Base-by-base conservation (phyloP, 2,329 filamentous ascomycete species). In the Curvularia eragrostidis region DNA sequence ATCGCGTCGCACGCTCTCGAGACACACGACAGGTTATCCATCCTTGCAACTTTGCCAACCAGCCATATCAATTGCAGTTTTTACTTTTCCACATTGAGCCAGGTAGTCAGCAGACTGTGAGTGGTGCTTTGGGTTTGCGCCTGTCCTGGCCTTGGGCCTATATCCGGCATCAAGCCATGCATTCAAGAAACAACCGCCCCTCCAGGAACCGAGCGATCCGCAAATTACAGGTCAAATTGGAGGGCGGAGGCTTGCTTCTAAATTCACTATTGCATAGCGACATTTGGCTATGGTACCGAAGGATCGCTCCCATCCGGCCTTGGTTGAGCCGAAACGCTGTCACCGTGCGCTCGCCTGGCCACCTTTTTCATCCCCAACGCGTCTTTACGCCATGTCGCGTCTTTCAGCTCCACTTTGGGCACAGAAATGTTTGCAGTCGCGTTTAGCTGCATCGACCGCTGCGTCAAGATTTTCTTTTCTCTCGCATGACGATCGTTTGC, bases 301-400 rank as follows among this genome's bases (percentile, higher is more conserved):
- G 48, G 32, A 53, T 59, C 46, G 47, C 41, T 39, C 41, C 24
- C 54, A 51, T 56, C 58, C 55, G 54, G 58, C 54, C 52, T 44
- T 59, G 49, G 42, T 54, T 53, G 36, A 64, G 63, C 59, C 63
- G 59, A 65, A 62, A 61, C 44, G 54, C 62, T 41, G 38, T 38
- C 55, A 66, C 67, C 65, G 67, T 68, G 67, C 67, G 55, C 67
- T 56, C 55, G 56, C 52, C 52, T 61, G 72, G 55, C 55, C 55
- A 58, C 48, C 51, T 54, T 58, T 52, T 42, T 41, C 48, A 43
- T 48, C 44, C 64, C 63, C 56, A 68, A 76, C 73, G 74, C 73
- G 74, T 76, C 64, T 57, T 65, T 68, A 65, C 56, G 66, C 68
- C 65, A 57, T 58, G 59, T 69, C 65, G 64, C 64, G 64, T 67